These are phyloP conservation scores for Neonectria punicea DNA, from an alignment of 2,329 filamentous ascomycete genomes.

Conservation along the genomic window DNA sequence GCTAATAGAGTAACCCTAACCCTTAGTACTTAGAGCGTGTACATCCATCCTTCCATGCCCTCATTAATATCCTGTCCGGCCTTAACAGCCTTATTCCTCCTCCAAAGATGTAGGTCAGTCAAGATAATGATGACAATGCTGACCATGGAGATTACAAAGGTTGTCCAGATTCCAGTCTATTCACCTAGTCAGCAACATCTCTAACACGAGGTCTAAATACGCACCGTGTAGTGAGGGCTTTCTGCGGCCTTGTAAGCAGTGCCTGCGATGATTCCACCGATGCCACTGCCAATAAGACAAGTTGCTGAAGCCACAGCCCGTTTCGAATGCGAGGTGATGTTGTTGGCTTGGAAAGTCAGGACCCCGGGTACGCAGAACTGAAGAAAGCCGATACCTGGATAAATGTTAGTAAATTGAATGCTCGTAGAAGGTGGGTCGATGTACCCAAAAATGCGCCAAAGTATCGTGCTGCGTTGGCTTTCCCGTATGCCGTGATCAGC, in stretches of 20 bases:
- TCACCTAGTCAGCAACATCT: not conserved
- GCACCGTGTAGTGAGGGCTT: slow-evolving; percentile 17
- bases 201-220: not conserved
- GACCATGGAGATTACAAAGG: slow-evolving; percentile 10
- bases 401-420: not conserved
- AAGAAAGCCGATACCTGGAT: slow-evolving; percentile 13
- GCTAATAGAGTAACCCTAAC: too few relatives aligned
- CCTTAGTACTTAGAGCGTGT: slow-evolving; percentile 3
- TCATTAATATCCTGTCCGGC: slow-evolving; percentile 6
- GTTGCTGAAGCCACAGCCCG: slow-evolving; percentile 10
- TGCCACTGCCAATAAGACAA: slow-evolving; percentile 11
- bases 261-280: slow-evolving; percentile 21
- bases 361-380: slow-evolving; percentile 20
- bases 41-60: slow-evolving; percentile 13
- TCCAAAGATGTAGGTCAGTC: slow-evolving; percentile 12
- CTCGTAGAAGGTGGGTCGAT: not conserved
- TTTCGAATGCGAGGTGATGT: slow-evolving; percentile 21
- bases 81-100: not conserved
- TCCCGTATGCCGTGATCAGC: slow-evolving; percentile 18
- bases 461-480: slow-evolving; percentile 10
- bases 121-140: slow-evolving; percentile 8
- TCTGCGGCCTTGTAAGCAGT: slow-evolving; percentile 9
- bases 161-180: slow-evolving; percentile 20
- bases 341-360: slow-evolving; percentile 22
- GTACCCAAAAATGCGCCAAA: slow-evolving; percentile 20